Base-by-base conservation (phyloP, 2,329 filamentous ascomycete genomes). In the Trichoderma semiorbis region DNA sequence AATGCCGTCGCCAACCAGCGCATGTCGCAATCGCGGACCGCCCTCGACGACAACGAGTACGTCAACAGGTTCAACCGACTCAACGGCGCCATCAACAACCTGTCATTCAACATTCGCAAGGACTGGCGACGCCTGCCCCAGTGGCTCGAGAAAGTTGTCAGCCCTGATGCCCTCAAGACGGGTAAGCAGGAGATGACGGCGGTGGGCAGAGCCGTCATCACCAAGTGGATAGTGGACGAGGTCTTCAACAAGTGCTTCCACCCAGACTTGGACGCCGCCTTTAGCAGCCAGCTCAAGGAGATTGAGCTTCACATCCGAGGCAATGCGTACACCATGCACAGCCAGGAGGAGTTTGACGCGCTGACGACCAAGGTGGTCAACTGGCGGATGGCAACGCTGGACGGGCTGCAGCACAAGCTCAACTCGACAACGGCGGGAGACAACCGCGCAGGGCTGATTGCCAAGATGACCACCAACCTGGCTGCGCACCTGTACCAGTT, bases 101-200 rank as follows among this genome's bases (percentile, higher is more conserved):
- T 99, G 11, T 91, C 96, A 0, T 99, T 98, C 84, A 95, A 96
- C 76, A 97, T 98, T 74, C 92, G 96, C 74, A 98, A 98, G 82
- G 92, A 97, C 78, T 99, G 96, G 96, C 90, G 89, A 74, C 85
- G 86, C 39, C 86, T 98, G 69, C 96, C 96, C 0, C 79, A 85
- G 7, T 98, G 94, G 94, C 85, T 99, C 58, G 88, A 90, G 69
- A 87, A 87, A 28, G 93, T 90, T 69, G 93, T 97, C 75, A 98
- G 95, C 80, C 87, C 92, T 67, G 95, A 97, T 77, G 95, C 94
- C 1, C 86, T 97, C 69, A 89, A 91, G 77, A 94, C 92, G 11
- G 96, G 95, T 73, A 97, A 95, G 79, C 95, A 98, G 80, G 96
- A 99, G 81, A 99, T 99, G 96, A 98, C 94, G 7, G 95, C 95